Evolutionary conservation across 2,329 filamentous ascomycete genomes (phyloP), one percentile per base, ranked within the genome.

Genomic region (Penicillium polonicum): DNA sequence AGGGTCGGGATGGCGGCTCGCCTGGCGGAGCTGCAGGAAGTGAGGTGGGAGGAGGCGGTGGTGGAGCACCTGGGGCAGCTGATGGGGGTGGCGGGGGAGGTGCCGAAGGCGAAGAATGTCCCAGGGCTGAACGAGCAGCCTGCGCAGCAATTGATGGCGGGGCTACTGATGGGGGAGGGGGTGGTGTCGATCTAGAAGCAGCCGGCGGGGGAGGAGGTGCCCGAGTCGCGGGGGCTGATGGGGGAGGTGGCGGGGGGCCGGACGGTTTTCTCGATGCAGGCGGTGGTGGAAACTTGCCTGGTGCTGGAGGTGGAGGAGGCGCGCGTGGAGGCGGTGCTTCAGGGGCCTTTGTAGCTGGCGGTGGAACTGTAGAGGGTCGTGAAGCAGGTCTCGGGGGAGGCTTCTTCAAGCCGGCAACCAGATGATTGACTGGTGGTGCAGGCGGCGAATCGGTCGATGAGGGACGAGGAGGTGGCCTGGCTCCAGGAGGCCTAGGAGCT

Each of bases 221-320:
- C 29, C 78, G 74, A 57, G 76, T 74, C 58, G 77, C 75, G 57
- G 79, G 75, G 48, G 74, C 67, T 57, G 75, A 71, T 36, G 77
- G 74, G 38, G 77, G 74, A 39, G 77, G 74, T 50, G 78, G 76
- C 8, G 80, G 77, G 52, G 68, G 74, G 23, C 79, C 78, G 46
- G 83, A 85, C 9, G 83, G 82, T 68, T 87, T 88, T 63, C 85
- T 79, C 41, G 79, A 71, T 10, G 82, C 79, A 43, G 84, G 84
- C 43, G 84, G 84, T 21, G 84, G 82, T 5, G 83, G 83, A 41
- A 82, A 80, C 67, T 75, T 79, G 35, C 68, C 63, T 23, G 66
- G 64, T 35, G 70, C 71, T 12, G 75, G 76, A 56, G 72, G 88
- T 13, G 90, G 90, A 31, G 91, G 91, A 36, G 91, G 91, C 55